Base-by-base conservation (phyloP, 1,284 basidiomycete genomes). In the Melanopsichium pennsylvanicum region DNA sequence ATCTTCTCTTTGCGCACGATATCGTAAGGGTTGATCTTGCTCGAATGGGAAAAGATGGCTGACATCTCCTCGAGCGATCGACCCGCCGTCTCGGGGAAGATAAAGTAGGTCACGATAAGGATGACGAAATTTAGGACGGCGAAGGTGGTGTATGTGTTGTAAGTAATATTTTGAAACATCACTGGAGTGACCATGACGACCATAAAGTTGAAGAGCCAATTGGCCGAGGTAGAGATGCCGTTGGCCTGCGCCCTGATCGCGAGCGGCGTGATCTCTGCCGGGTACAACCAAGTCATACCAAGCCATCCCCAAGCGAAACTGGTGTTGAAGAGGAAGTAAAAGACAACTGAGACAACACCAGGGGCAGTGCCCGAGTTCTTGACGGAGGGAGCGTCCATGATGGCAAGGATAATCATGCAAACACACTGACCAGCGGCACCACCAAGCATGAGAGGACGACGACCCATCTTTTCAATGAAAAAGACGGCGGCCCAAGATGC, bases 221-320 rank as follows among this genome's bases (percentile, higher is more conserved):
- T 78, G 31, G 73, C 59, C 6, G 59, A 61, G 0, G 76, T 78
- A 6, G 67, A 72, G 49, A 79, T 70, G 39, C 76, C 78, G 43
- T 80, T 80, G 10, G 75, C 75, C 34, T 71, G 63, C 0, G 76
- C 76, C 18, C 78, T 59, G 38, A 78, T 79, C 12, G 66, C 48
- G 12, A 80, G 64, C 0, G 76, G 76, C 1, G 78, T 79, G 51
- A 79, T 76, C 54, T 80, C 78, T 31, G 78, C 78, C 12, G 78
- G 78, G 59, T 78, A 79, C n/a, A 80, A 60, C 78, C 78, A 80
- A 8, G 78, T 74, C 76, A 80, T 76, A 15, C 78, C 78, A 26
- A 80, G 73, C 78, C 78, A 80, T 10, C 77, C 77, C 52, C 78
- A 66, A 18, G 70, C 78, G 41, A 80, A 80, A 39, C 70, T 72